Base-by-base conservation (phyloP, 1,284 basidiomycete genomes). In the Pyrrhoderma lamaoense region DNA sequence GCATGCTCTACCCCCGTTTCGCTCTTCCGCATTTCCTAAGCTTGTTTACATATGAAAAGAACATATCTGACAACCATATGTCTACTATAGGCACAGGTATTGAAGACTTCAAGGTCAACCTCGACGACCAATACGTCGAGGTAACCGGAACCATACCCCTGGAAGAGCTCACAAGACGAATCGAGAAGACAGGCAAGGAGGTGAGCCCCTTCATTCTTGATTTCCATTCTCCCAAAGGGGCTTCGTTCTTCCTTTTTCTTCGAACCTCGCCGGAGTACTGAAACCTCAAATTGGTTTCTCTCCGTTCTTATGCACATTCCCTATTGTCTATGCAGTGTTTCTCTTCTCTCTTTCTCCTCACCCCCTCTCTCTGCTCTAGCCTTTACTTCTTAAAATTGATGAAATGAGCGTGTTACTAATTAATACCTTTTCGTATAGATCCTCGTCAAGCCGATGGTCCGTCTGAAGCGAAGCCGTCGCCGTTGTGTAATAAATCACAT, bases 111-210 rank as follows among this genome's bases (percentile, higher is more conserved):
- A 21, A 23, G 11, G 53, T 55, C 44, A 43, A 39, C 3, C 53
- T 55, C 21, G 49, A 51, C 14, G 44, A 35, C 22, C 53, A 55
- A 46, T 19, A 38, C 35, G 53, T 55, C 22, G 39, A 50, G 13
- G 53, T 55, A n/a, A 42, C 16, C n/a, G 53, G 53, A n/a, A 27
- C 49, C 7, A 51, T 55, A 27, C 23, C 45, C 3, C 37, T 47
- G n/a, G 53, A 36, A 2, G 39, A 47, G 11, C 39, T 55, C 13
- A 55, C 53, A 13, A 39, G 19, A 3, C 21, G 23, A 36, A 55
- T 55, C 22, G 45, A 34, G 45, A 55, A 55, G 49, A 55, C 53
- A 34, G 53, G 53, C 18, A 55, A 55, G 49, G 43, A 55, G 53
- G 53, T 55, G 21, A 19, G 49, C 43, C 23, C 14, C 9, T 16